Evolutionary conservation across 2,329 filamentous ascomycete species (phyloP).

Genomic region (Neofusicoccum umdonicola): DNA sequence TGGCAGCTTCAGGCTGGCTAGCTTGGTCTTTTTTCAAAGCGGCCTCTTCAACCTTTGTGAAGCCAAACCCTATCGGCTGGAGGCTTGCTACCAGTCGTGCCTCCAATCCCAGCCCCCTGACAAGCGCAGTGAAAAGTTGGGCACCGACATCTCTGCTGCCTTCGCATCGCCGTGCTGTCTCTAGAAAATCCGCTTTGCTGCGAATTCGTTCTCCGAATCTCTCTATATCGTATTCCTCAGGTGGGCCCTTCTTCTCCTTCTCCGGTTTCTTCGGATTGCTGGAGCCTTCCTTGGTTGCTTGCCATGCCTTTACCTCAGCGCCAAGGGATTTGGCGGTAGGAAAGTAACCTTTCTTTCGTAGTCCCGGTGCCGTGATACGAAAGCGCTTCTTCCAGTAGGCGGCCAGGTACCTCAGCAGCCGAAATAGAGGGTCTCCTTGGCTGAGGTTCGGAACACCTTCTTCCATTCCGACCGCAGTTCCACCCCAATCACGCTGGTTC

Average conservation of each 20-base stretch:
- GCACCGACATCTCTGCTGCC: conserved; percentile 86
- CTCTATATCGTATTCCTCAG: conserved; percentile 56
- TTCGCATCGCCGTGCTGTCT: conserved; percentile 64
- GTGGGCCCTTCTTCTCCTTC: not conserved
- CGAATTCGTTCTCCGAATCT: conserved; percentile 74
- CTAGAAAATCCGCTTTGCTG: conserved; percentile 66
- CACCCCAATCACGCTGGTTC: conserved; percentile 67
- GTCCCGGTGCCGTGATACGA: conserved; percentile 68
- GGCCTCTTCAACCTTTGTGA: conserved; percentile 82
- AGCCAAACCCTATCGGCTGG: conserved; percentile 85
- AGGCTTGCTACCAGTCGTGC: conserved; percentile 79
- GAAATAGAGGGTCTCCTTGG: conserved; percentile 75
- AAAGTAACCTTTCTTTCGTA: conserved; percentile 90
- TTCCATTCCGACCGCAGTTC: conserved; percentile 66
- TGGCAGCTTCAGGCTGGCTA: conserved; percentile 24
- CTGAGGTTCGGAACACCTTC: conserved; percentile 70
- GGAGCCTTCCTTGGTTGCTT: conserved; percentile 41
- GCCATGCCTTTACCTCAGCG: conserved; percentile 69
- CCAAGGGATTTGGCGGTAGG: conserved; percentile 66
- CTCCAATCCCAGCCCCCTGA: conserved; percentile 78
- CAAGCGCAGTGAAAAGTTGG: conserved; percentile 82
- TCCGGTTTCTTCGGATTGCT: not conserved
- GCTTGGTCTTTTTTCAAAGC: conserved; percentile 41
- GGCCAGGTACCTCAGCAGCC: conserved; percentile 71
- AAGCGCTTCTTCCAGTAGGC: conserved; percentile 89